Percentiles rank a stretch among this genome's conserved stretches.
These are phyloP conservation scores for Nemania bipapillata DNA, from an alignment of 2,329 filamentous ascomycete genomes.

Conservation along the genomic window DNA sequence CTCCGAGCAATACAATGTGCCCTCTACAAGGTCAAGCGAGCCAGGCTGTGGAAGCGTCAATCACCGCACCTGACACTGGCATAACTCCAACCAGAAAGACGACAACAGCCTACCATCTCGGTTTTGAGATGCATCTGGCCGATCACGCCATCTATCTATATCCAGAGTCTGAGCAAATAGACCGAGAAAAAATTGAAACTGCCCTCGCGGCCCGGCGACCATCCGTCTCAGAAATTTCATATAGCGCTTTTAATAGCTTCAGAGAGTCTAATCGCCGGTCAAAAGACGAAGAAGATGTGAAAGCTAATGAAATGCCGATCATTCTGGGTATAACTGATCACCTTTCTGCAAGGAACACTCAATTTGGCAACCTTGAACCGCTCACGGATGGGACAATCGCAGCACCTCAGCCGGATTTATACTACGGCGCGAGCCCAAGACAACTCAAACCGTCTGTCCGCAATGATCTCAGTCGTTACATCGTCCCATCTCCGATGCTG, in stretches of 20 bases:
- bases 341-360: neutral
- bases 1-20: neutral
- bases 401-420: neutral
- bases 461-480: neutral
- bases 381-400: neutral
- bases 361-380: neutral
- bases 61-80: neutral
- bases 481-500: neutral
- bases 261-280: neutral
- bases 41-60: neutral
- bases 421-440: neutral
- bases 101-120: neutral
- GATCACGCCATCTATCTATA: neutral
- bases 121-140: neutral
- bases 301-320: neutral
- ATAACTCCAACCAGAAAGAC: neutral
- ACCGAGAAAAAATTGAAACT: neutral
- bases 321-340: neutral
- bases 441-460: neutral
- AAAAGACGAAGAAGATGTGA: neutral
- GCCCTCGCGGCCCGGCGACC: neutral
- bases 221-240: neutral
- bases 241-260: neutral
- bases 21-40: neutral
- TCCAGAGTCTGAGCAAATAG: neutral